These are phyloP conservation scores for Paraphaeosphaeria minitans DNA, from an alignment of 2,329 filamentous ascomycete species.

Conservation along the genomic window DNA sequence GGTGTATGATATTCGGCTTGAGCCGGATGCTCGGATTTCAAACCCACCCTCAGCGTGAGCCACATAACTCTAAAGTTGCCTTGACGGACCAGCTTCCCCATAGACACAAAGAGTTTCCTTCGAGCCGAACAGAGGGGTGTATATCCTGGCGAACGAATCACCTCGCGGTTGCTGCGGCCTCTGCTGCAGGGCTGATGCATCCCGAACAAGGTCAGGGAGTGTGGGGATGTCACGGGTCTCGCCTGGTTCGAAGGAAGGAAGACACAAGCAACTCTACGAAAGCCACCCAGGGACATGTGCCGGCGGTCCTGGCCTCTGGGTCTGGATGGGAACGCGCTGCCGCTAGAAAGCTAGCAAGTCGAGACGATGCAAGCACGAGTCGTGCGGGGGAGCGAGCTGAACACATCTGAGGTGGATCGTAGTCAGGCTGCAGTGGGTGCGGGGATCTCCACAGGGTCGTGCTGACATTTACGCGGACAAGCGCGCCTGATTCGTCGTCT, in stretches of 20 bases:
- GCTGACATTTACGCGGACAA: not conserved
- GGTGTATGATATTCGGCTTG: not conserved
- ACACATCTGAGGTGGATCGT: conserved; percentile 5
- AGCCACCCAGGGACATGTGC: not conserved
- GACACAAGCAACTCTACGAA: conserved; percentile 6
- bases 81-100: not conserved
- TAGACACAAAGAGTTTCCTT: conserved; percentile 7
- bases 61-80: not conserved
- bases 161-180: not conserved
- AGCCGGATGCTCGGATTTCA: not conserved
- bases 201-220: conserved; percentile 11
- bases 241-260: not conserved
- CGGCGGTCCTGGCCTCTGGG: conserved; percentile 19
- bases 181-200: not conserved
- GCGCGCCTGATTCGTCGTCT: conserved; percentile 26
- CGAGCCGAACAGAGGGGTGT: conserved; percentile 19
- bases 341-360: not conserved
- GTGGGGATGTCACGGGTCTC: conserved; percentile 16
- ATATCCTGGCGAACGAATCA: conserved; percentile 11
- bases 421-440: conserved; percentile 9
- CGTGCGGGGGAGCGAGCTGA: conserved; percentile 4
- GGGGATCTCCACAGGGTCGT: conserved; percentile 6
- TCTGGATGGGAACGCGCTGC: conserved; percentile 11
- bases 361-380: conserved; percentile 15
- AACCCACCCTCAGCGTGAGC: not conserved